Percentiles rank a stretch among this genome's conserved stretches.
Evolutionary conservation across 2,329 filamentous ascomycete genomes (phyloP).

Genomic region (Rhinocladiella mackenziei): DNA sequence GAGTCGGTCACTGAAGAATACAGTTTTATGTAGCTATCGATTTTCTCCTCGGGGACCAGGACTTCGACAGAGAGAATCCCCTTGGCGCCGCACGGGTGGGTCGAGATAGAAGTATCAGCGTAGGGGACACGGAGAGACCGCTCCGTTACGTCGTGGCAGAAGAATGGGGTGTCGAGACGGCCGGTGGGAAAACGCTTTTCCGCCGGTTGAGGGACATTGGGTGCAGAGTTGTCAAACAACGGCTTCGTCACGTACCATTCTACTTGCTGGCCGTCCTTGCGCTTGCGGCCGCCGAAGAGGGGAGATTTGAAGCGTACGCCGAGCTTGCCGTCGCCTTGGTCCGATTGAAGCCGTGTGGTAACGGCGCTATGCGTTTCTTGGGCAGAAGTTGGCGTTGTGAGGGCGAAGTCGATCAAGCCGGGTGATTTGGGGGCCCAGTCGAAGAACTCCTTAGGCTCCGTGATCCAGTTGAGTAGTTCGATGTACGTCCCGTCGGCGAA

Average conservation of each 20-base stretch:
- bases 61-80: slow-evolving; percentile 27
- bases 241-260: slow-evolving; percentile 26
- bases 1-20: slow-evolving; percentile 20
- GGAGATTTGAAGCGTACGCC: slow-evolving; percentile 23
- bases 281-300: slow-evolving; percentile 22
- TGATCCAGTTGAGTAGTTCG: slow-evolving; percentile 31
- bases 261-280: slow-evolving; percentile 27
- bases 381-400: slow-evolving; percentile 26
- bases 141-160: slow-evolving; percentile 30
- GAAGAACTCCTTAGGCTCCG: slow-evolving; percentile 23
- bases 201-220: slow-evolving; percentile 11
- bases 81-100: slow-evolving; percentile 25
- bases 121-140: slow-evolving; percentile 32
- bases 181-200: slow-evolving; percentile 18
- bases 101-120: slow-evolving; percentile 16
- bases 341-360: slow-evolving; percentile 12
- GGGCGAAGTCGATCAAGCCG: slow-evolving; percentile 29
- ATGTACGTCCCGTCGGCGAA: slow-evolving; percentile 31
- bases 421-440: slow-evolving; percentile 28
- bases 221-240: slow-evolving; percentile 11
- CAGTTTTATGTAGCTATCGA: slow-evolving; percentile 18
- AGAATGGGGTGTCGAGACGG: slow-evolving; percentile 28
- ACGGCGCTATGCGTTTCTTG: slow-evolving; percentile 21
- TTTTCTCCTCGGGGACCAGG: slow-evolving; percentile 18
- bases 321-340: slow-evolving; percentile 17